Evolutionary conservation across 1,284 basidiomycete genomes (phyloP).

Genomic region (Pseudozyma hubeiensis): DNA sequence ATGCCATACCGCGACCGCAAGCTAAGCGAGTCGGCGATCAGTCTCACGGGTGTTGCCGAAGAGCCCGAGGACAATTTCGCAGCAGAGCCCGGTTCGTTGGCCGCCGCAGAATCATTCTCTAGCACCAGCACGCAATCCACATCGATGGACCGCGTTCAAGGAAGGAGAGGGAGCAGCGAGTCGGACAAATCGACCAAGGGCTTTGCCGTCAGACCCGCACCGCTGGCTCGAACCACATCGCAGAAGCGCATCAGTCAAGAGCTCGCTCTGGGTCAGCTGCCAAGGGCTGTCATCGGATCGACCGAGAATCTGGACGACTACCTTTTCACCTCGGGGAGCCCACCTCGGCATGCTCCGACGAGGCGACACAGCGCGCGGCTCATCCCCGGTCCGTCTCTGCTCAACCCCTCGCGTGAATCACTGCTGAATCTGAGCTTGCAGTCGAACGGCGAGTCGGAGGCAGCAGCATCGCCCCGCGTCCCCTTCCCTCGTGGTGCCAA

Average conservation of each 20-base stretch:
- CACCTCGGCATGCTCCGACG: constrained; percentile 47
- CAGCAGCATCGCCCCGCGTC: constrained; percentile 36
- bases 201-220: constrained; percentile 19
- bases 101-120: constrained; percentile 18
- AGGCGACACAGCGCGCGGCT: constrained; percentile 58
- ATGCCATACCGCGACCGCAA: constrained; percentile 61
- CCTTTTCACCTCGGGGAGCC: constrained; percentile 34
- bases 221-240: constrained; percentile 45
- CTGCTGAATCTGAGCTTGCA: constrained; percentile 23
- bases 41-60: constrained; percentile 57
- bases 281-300: constrained; percentile 42
- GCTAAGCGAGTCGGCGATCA: constrained; percentile 60
- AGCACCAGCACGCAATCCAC: constrained; percentile 19
- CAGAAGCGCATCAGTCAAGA: constrained; percentile 62
- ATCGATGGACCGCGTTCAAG: constrained; percentile 14
- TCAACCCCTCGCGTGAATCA: constrained; percentile 57
- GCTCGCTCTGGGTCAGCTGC: constrained; percentile 49
- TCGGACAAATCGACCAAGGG: constrained; percentile 41
- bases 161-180: constrained; percentile 46
- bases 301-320: constrained; percentile 52
- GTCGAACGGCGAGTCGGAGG: constrained; percentile 18
- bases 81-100: constrained; percentile 11
- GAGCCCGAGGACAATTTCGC: constrained; percentile 46
- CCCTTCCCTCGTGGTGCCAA: constrained; percentile 53
- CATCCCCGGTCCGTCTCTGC: constrained; percentile 48